Evolutionary conservation across 2,329 filamentous ascomycete genomes (phyloP), one percentile per base, ranked within the genome.

Genomic region (Monilinia fructigena): DNA sequence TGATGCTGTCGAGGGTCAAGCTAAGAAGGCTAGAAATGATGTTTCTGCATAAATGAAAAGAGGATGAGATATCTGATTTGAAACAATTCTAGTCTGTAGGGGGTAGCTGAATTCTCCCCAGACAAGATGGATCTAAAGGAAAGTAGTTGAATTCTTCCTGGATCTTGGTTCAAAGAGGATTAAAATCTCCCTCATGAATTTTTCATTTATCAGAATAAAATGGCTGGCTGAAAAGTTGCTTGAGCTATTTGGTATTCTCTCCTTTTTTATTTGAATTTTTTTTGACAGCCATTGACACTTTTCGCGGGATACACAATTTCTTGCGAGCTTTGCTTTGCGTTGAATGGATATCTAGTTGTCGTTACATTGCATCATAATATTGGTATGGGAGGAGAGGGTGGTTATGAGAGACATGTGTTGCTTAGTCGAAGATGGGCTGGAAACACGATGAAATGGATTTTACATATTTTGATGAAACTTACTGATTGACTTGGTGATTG

Each of bases 21-120:
- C 42, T 40, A 68, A 66, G 65, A 67, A 64, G 65, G 59, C 47
- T n/a, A 59, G 60, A 60, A 67, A 68, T 64, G 58, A 31, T 1
- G 23, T 67, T 48, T 31, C 47, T 12, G 54, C 66, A 50, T 67
- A 65, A 50, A 60, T 60, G 58, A 50, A 40, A 26, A 58, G 52
- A 45, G 42, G 50, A 55, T n/a, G 31, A 35, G 50, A 42, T 54
- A 23, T 53, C 11, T 55, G n/a, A 55, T 56, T 45, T 40, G 38
- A 45, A 58, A 48, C 20, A 2, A 23, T 48, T n/a, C 28, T 65
- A n/a, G 45, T 40, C 55, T 67, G 28, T 58, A 38, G 53, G 61
- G 60, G 31, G 53, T 63, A 63, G 60, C 31, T 63, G 60, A 63
- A 63, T 63, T 63, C 60, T 63, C 1, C 50, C 50, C 60, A 63